Percentiles rank a stretch among this genome's conserved stretches.
phyloP scores from a whole-genome alignment of 257 asterid species.

The Solanum paucissectum region DNA sequence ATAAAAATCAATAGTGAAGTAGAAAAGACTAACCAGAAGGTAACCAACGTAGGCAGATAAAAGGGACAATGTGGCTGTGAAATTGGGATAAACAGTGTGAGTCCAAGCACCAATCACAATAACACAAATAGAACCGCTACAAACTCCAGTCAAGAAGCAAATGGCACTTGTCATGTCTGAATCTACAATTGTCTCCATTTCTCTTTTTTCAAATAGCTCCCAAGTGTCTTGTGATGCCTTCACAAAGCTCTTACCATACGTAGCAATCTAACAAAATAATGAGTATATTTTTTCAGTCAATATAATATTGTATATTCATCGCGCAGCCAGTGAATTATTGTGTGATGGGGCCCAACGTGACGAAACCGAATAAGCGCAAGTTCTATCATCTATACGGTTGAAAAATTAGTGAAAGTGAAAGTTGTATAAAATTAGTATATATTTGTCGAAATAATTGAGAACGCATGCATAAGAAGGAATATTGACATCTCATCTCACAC shows the following conservation, averaged over 20 bases:
- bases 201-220: slow-evolving; percentile 74
- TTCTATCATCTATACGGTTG: not conserved
- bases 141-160: slow-evolving; percentile 86
- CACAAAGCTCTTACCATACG: slow-evolving; percentile 81
- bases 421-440: not conserved
- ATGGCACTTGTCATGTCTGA: slow-evolving; percentile 87
- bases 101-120: slow-evolving; percentile 88
- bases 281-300: not conserved
- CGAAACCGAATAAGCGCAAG: not conserved
- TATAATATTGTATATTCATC: not conserved
- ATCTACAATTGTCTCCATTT: slow-evolving; percentile 71
- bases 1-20: not conserved
- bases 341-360: not conserved
- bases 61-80: slow-evolving; percentile 59
- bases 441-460: not conserved
- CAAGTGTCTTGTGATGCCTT: slow-evolving; percentile 90
- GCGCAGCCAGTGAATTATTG: not conserved
- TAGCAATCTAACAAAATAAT: slow-evolving; percentile 53
- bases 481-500: not conserved
- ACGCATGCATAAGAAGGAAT: not conserved
- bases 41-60: slow-evolving; percentile 83
- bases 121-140: slow-evolving; percentile 84
- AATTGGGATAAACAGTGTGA: slow-evolving; percentile 45
- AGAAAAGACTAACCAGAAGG: slow-evolving; percentile 59
- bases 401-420: not conserved